phyloP scores from a whole-genome alignment of 108 stramenopile species.

The Skeletonema potamos region DNA sequence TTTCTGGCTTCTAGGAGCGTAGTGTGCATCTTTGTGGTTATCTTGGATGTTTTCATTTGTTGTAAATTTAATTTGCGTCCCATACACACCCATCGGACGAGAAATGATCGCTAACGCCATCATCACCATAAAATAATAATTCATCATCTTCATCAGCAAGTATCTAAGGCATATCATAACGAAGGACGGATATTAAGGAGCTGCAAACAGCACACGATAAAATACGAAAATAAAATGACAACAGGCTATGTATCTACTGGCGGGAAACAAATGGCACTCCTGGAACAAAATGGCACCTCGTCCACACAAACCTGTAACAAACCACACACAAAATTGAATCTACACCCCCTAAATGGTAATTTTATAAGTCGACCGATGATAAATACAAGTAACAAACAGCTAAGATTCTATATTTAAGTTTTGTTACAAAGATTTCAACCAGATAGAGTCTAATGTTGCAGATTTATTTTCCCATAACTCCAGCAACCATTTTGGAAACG shows the following conservation, averaged over 20 bases:
- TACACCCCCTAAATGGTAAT: too few relatives aligned
- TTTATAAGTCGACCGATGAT: too few relatives aligned
- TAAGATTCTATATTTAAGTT: neutral
- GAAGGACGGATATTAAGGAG: too few relatives aligned
- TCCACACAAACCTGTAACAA: too few relatives aligned
- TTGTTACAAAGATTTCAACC: neutral
- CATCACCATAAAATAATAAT: neutral
- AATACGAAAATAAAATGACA: too few relatives aligned
- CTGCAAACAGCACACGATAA: too few relatives aligned
- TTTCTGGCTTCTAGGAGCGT: slow-evolving; percentile 61
- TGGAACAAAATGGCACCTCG: too few relatives aligned
- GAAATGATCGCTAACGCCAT: neutral
- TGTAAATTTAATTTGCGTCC: slow-evolving; percentile 35
- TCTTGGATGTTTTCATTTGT: slow-evolving; percentile 34
- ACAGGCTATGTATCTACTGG: too few relatives aligned
- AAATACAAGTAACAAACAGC: neutral
- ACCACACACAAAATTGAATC: too few relatives aligned
- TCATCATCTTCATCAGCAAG: neutral
- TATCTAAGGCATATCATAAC: too few relatives aligned
- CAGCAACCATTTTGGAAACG: neutral
- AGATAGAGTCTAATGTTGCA: neutral
- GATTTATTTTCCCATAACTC: slow-evolving; percentile 3
- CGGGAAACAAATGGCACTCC: too few relatives aligned
- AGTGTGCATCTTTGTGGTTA: slow-evolving; percentile 33
- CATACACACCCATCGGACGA: neutral